Evolutionary conservation across 345 rosid species (phyloP), one percentile per base, ranked within the genome.

Genomic region (Melaleuca alternifolia): DNA sequence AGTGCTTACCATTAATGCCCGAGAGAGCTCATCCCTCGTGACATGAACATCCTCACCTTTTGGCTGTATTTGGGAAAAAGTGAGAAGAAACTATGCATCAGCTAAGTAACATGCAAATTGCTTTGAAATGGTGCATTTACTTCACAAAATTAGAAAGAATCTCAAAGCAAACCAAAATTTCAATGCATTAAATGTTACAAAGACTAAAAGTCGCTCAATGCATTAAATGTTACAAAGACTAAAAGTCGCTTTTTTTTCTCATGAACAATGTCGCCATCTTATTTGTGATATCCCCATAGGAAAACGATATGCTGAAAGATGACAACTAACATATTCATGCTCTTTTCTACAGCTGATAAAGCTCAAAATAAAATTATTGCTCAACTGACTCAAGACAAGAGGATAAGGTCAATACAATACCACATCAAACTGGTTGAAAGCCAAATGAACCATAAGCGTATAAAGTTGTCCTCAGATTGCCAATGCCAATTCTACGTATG

Each of bases 1-100:
- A 83, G 51, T 83, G 87, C 94, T 59, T 93, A 97, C 99, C 96
- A 93, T 90, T 85, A 97, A 89, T 83, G 94, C 97, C 87, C 88
- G 91, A 85, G 99, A 93, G 48, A 97, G 97, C 87, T 94, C 94
- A 88, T 95, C 98, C 93, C 95, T 94, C 90, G 85, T 88, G 87
- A 92, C 87, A 87, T 86, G 91, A 82, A 88, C 86, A 84, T 92
- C 97, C 86, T 93, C 94, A 86, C 85, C 91, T 89, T 88, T 94
- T 71, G 93, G 89, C 99, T 96, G 92, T 12, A 87, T 84, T 23
- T 65, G 24, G 21, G 85, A 59, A 89, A 84, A 54, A 76, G 37
- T 8, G 82, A 87, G 84, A 86, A 87, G 41, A 86, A 81, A 85
- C 81, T 41, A 71, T 71, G 48, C 48, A 71, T 71, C 48, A 71